Conservation (phyloP, 306 rosid genomes). For the Trifolium repens region DNA sequence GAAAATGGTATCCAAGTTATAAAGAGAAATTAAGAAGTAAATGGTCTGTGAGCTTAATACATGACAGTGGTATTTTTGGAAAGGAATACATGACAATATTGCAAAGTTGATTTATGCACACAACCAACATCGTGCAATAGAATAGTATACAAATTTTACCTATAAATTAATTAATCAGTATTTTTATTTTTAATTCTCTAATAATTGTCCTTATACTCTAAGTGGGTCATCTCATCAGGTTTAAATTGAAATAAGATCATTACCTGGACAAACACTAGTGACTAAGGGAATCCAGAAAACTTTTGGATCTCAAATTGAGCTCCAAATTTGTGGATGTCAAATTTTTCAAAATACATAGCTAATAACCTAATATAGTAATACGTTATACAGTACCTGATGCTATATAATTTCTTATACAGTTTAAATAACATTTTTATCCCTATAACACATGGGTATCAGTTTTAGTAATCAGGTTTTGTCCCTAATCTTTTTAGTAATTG, state of each 20-base stretch:
- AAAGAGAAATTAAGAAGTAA: neutral
- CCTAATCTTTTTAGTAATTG: neutral
- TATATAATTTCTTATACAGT: neutral
- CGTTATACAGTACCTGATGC: neutral
- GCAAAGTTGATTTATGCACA: neutral
- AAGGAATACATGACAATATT: neutral
- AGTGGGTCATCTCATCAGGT: neutral
- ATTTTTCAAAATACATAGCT: neutral
- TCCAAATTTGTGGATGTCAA: constrained; percentile 2
- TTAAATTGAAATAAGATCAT: neutral
- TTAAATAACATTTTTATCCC: neutral
- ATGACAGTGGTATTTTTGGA: neutral
- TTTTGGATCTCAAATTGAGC: constrained; percentile 2
- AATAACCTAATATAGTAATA: neutral
- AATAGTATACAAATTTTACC: neutral
- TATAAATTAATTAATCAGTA: neutral
- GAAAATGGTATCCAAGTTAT: neutral
- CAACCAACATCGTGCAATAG: neutral
- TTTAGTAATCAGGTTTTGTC: neutral
- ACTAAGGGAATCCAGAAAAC: neutral
- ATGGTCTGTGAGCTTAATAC: neutral
- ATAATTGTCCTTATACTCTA: neutral
- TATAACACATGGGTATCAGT: neutral
- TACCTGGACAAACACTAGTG: neutral
- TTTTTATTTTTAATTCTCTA: neutral